Evolutionary conservation across 2,329 filamentous ascomycete genomes (phyloP), one percentile per base, ranked within the genome.

Genomic region (Colletotrichum sp.): DNA sequence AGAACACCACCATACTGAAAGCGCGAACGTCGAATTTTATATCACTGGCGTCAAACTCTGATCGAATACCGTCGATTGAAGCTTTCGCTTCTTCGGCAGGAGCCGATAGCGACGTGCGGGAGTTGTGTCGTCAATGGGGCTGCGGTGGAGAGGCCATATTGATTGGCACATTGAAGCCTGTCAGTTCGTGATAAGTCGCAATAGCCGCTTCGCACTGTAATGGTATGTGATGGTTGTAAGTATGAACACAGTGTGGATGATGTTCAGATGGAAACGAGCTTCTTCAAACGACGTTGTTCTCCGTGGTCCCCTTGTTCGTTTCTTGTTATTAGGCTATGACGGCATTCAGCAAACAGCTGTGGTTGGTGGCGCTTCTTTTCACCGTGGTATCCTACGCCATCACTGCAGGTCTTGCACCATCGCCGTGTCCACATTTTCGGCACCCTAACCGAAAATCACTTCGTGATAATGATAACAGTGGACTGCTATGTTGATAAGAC

Each of bases 61-160:
- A 44, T 66, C 12, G 13, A 18, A n/a, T 2, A n/a, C 72, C 8
- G 72, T 71, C 68, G 36, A 66, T 60, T 62, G 68, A 75, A 75
- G 72, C 72, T 75, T 75, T 71, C 36, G 44, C 68, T 52, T 60
- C n/a, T 52, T 67, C 72, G 68, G 68, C 60, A 71, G 68, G 48
- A 71, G 68, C 72, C 72, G 62, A 62, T 4, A 62, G 60, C 60
- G 30, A 60, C 48, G 62, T 67, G 48, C 60, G 62, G 62, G 28
- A 60, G 48, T 36, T 52, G 28, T 66, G 60, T 71, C 44, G 34
- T 55, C 26, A 36, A 59, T 36, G 26, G 59, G n/a, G 15, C 16
- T 2, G 62, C n/a, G 32, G 62, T 71, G 62, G 68, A 36, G n/a
- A 66, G 44, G 32, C 16, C 28, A 55, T 52, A n/a, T 48, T 52